These are phyloP conservation scores for Auriscalpium microsporum DNA, from an alignment of 768 basidiomycete species.

Conservation along the genomic window DNA sequence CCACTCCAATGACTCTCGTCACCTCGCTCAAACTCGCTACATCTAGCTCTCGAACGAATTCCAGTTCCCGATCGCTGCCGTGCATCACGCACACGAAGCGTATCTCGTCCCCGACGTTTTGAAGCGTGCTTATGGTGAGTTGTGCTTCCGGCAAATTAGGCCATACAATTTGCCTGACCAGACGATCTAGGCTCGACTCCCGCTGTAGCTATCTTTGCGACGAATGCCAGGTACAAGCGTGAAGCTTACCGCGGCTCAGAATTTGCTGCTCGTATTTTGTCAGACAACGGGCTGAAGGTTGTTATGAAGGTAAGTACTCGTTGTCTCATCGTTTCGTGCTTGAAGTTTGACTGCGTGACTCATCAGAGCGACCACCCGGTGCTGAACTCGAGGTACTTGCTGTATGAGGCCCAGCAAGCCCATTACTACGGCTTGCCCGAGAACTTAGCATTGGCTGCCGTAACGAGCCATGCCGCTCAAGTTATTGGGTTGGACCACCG, in stretches of 20 bases:
- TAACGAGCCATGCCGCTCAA: conserved; percentile 64
- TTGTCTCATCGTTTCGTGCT: neutral
- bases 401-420: conserved; percentile 56
- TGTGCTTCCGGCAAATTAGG: neutral
- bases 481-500: conserved; percentile 70
- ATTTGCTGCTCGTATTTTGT: conserved; percentile 52
- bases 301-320: conserved; percentile 45
- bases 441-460: conserved; percentile 57
- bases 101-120: conserved; percentile 81
- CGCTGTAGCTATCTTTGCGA: conserved; percentile 73
- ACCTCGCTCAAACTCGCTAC: neutral
- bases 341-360: neutral
- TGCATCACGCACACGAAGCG: conserved; percentile 85
- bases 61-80: conserved; percentile 70
- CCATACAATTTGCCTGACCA: neutral
- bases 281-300: conserved; percentile 48
- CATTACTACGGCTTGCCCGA: conserved; percentile 64
- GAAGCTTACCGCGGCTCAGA: conserved; percentile 60
- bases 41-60: conserved; percentile 84
- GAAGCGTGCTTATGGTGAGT: conserved; percentile 51
- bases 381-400: conserved; percentile 44
- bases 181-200: conserved; percentile 43
- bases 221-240: conserved; percentile 55
- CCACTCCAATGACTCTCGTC: neutral
- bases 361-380: conserved; percentile 42